A percentile compares a stretch with the other conserved stretches of the same genome.
phyloP scores from a whole-genome alignment of 1,139 yeast genomes.

The Zygosaccharomyces pseudobailii region DNA sequence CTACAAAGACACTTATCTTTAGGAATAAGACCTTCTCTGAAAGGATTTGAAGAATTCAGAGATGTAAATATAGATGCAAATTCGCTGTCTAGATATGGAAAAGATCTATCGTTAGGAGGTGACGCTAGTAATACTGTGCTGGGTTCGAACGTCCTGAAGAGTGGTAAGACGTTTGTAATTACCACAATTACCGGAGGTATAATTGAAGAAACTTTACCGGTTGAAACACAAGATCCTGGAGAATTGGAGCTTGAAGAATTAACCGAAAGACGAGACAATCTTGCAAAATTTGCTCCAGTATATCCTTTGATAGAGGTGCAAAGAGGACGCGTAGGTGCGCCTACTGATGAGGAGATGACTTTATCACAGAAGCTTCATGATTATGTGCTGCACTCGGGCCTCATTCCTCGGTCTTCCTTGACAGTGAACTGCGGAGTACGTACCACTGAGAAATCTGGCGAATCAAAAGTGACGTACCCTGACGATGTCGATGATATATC shows the following conservation, averaged over 20 bases:
- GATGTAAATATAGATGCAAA: constrained; percentile 46
- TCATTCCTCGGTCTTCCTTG: constrained; percentile 46
- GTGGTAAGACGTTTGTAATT: constrained; percentile 72
- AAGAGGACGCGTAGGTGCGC: constrained; percentile 74
- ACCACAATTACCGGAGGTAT: constrained; percentile 74
- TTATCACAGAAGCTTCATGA: constrained; percentile 67
- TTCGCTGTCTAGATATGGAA: constrained; percentile 39
- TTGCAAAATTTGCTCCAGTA: constrained; percentile 41
- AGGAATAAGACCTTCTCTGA: constrained; percentile 68
- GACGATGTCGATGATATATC: constrained; percentile 27
- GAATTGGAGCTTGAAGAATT: constrained; percentile 39
- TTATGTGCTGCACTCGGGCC: constrained; percentile 49
- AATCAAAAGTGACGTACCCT: constrained; percentile 40
- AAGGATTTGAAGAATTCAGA: constrained; percentile 70
- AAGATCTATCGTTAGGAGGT: constrained; percentile 15
- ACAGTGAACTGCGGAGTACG: constrained; percentile 48
- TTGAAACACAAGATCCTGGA: constrained; percentile 33
- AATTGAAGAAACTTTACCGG: constrained; percentile 45
- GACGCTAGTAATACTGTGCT: constrained; percentile 38
- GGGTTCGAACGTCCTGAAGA: constrained; percentile 68
- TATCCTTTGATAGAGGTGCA: constrained; percentile 80
- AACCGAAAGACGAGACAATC: constrained; percentile 19
- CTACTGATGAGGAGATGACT: constrained; percentile 87
- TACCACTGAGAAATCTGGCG: constrained; percentile 40
- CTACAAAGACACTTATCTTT: constrained; percentile 70